phyloP scores from a whole-genome alignment of 1,284 basidiomycete genomes.

The Hemileia vastatrix region DNA sequence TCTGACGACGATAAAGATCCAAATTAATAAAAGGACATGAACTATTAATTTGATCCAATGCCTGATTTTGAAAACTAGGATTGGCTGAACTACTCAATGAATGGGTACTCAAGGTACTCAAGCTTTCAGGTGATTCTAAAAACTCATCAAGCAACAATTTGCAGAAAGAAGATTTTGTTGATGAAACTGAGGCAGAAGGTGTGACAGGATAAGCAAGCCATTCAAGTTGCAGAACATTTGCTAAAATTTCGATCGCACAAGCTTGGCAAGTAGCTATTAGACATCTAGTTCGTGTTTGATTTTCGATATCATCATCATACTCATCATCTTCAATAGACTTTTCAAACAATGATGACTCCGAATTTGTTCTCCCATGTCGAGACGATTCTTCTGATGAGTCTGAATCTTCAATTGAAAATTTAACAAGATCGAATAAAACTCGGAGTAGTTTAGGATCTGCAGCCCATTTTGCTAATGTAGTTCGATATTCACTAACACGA shows the following conservation, averaged over 20 bases:
- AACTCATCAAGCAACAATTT: constrained; percentile 11
- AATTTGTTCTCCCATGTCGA: too few relatives aligned
- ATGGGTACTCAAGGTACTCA: constrained; percentile 4
- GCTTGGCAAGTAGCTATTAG: constrained; percentile 21
- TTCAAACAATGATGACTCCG: too few relatives aligned
- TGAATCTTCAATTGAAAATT: too few relatives aligned
- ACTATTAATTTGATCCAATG: constrained; percentile 11
- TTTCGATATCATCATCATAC: too few relatives aligned
- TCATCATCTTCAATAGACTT: too few relatives aligned
- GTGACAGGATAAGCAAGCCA: too few relatives aligned
- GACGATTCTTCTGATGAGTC: too few relatives aligned
- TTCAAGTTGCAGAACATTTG: constrained; percentile 19
- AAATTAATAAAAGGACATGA: constrained; percentile 13
- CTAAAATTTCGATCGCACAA: constrained; percentile 10
- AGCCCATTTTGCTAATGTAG: too few relatives aligned
- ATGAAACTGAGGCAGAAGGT: background rate
- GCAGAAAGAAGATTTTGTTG: too few relatives aligned
- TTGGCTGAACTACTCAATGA: constrained; percentile 14
- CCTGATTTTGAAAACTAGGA: constrained; percentile 17
- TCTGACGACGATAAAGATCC: constrained; percentile 16
- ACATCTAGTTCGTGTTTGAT: too few relatives aligned
- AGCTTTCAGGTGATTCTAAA: constrained; percentile 9
- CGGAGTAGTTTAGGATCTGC: too few relatives aligned
- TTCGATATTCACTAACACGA: constrained; percentile 7
- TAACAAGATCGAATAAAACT: too few relatives aligned